Base-by-base conservation (phyloP, 495 filamentous ascomycete species). In the Daldinia bambusicola region DNA sequence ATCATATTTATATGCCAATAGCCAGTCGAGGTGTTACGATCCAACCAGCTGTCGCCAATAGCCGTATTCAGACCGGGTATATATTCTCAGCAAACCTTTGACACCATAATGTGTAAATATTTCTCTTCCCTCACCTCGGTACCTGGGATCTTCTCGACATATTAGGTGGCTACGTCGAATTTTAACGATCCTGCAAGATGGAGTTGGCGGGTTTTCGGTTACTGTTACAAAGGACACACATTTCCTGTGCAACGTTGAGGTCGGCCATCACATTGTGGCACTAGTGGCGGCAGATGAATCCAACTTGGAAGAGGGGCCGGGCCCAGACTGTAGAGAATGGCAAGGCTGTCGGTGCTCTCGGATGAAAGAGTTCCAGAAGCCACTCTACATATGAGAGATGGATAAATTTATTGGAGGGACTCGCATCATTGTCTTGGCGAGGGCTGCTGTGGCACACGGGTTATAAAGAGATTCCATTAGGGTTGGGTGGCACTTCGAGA, bases 351-450 rank as follows among this genome's bases (percentile, higher is more conserved):
- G 36, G 43, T 50, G 52, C 31, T 41, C 61, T 52, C 45, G 16
- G 57, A 22, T n/a, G 36, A 66, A 67, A 43, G n/a, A 41, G 32
- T 36, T 41, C 45, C 32, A 30, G 43, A 45, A 66, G 36, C 45
- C 37, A 26, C 38, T 66, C 70, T 68, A n/a, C 56, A 66, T 34
- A 64, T 69, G 58, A n/a, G 37, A 66, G 56, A 32, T 56, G 37
- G 20, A 31, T n/a, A 55, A 36, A 48, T 43, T 69, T 20, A 73
- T 69, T 69, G 53, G 52, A 66, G 41, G 56, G 18, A 51, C 57
- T 60, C 57, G 41, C 61, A 69, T 59, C 43, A 62, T 45, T 30
- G 51, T 61, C 70, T 69, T 69, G 66, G 66, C 70, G 22, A 59
- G 37, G 65, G 56, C 63, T 66, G 57, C 66, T 65, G 37, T 40